Evolutionary conservation across 345 rosid genomes (phyloP).

Genomic region (Barbarea vulgaris): DNA sequence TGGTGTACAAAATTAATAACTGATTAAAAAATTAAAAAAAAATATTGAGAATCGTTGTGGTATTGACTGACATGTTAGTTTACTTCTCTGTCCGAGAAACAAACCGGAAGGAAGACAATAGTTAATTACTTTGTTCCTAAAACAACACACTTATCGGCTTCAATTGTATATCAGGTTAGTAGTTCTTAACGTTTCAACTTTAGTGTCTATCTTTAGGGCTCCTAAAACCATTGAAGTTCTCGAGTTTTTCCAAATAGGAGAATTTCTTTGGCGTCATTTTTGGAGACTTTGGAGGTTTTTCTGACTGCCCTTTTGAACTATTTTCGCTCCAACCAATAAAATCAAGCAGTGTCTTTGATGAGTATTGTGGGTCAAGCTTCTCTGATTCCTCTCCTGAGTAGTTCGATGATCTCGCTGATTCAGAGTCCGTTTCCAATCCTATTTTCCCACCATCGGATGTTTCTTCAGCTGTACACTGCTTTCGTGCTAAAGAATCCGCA

Average conservation of each 20-base stretch:
- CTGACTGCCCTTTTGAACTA: conserved; percentile 23
- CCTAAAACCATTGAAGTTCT: conserved; percentile 57
- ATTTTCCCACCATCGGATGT: conserved; percentile 17
- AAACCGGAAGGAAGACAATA: conserved; percentile 5
- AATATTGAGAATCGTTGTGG: not conserved
- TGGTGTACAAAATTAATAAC: no score
- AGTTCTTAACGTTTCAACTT: conserved; percentile 8
- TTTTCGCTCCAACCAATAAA: conserved; percentile 67
- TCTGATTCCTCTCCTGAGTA: conserved; percentile 35
- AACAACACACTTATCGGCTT: not conserved
- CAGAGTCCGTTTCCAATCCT: conserved; percentile 19
- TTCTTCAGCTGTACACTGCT: conserved; percentile 27
- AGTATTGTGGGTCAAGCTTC: conserved; percentile 46
- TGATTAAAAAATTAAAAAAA: not conserved
- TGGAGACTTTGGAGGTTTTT: conserved; percentile 39
- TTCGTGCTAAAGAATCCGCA: conserved; percentile 52
- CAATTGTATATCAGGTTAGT: not conserved
- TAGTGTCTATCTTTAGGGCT: conserved; percentile 66
- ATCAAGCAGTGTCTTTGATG: conserved; percentile 56
- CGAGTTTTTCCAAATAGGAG: conserved; percentile 50
- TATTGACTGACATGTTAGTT: not conserved
- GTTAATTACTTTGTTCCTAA: not conserved
- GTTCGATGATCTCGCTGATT: not conserved
- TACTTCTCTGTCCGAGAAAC: conserved; percentile 14
- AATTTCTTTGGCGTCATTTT: conserved; percentile 31